Evolutionary conservation across 1,139 yeast genomes (phyloP).

Genomic region (Hemisphaericaspora xylofermentans): DNA sequence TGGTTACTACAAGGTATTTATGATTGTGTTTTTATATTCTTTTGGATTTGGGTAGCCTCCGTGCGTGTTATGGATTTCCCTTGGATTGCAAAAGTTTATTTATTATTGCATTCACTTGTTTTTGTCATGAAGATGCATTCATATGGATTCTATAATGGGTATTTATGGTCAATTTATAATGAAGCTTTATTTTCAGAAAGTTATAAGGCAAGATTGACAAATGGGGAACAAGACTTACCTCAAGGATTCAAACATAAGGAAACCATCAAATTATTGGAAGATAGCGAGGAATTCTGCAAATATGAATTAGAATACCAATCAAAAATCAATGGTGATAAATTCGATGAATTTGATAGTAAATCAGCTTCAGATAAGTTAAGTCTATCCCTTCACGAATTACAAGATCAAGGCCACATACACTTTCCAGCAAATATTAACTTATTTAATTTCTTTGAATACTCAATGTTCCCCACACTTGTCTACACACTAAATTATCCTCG

Average conservation of each 20-base stretch:
- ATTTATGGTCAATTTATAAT: constrained; percentile 64
- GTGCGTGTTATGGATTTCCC: constrained; percentile 49
- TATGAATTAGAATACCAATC: constrained; percentile 60
- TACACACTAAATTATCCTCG: constrained; percentile 81
- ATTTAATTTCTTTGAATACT: constrained; percentile 64
- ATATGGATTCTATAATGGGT: constrained; percentile 85
- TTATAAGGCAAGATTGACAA: constrained; percentile 24
- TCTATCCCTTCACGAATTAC: constrained; percentile 20
- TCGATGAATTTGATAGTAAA: constrained; percentile 12
- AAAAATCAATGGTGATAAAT: constrained; percentile 9
- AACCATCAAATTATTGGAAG: constrained; percentile 29
- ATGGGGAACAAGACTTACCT: constrained; percentile 18
- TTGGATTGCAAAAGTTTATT: constrained; percentile 86
- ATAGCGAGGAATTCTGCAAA: constrained; percentile 59
- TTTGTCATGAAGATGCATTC: constrained; percentile 92
- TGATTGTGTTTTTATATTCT: constrained; percentile 51
- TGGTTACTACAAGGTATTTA: constrained; percentile 58
- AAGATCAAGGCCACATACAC: constrained; percentile 23
- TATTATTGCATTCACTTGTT: constrained; percentile 80
- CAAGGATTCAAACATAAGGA: constrained; percentile 26
- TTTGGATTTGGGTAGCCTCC: constrained; percentile 54
- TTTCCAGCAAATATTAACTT: constrained; percentile 77
- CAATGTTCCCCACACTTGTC: constrained; percentile 92
- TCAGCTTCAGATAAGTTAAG: constrained; percentile 9
- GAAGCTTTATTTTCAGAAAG: constrained; percentile 54